Conservation (phyloP, 805 yeast genomes). For the Zygosaccharomyces lentus region DNA sequence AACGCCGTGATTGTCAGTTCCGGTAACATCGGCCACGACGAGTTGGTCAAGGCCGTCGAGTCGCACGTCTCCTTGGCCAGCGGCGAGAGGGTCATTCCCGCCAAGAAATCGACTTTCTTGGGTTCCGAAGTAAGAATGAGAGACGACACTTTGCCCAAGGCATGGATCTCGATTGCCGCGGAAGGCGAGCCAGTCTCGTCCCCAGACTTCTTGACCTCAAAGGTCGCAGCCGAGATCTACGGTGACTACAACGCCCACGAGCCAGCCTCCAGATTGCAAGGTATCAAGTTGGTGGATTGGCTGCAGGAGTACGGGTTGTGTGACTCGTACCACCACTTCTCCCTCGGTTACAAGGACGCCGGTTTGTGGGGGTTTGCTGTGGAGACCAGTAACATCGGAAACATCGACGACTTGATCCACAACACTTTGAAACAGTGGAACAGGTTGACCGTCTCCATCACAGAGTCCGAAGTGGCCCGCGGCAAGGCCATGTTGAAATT, state of each 20-base stretch:
- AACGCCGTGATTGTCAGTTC: conserved; percentile 64
- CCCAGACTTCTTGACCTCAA: conserved; percentile 62
- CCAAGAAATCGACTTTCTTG: conserved; percentile 57
- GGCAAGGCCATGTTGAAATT: conserved; percentile 71
- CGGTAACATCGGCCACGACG: conserved; percentile 69
- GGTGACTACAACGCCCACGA: conserved; percentile 53
- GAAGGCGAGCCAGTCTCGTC: conserved; percentile 63
- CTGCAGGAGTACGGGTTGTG: conserved; percentile 69
- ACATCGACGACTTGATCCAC: conserved; percentile 73
- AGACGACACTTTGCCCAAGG: conserved; percentile 81
- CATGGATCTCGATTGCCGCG: conserved; percentile 72
- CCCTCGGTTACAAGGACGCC: conserved; percentile 65
- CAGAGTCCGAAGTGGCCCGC: conserved; percentile 73
- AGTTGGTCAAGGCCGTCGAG: conserved; percentile 62
- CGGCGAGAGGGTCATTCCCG: conserved; percentile 49
- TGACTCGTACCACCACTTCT: conserved; percentile 68
- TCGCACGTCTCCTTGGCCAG: conserved; percentile 39
- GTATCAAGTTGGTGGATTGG: conserved; percentile 66
- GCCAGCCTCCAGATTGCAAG: conserved; percentile 53
- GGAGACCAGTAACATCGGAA: conserved; percentile 53
- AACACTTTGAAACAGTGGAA: conserved; percentile 84
- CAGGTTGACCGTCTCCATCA: conserved; percentile 69
- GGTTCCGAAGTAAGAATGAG: conserved; percentile 86
- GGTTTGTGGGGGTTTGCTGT: conserved; percentile 84
- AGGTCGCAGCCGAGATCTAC: conserved; percentile 65